A percentile compares a stretch with the other conserved stretches of the same genome.
Evolutionary conservation across 345 rosid genomes (phyloP).

Genomic region (Eucalyptus pauciflora): DNA sequence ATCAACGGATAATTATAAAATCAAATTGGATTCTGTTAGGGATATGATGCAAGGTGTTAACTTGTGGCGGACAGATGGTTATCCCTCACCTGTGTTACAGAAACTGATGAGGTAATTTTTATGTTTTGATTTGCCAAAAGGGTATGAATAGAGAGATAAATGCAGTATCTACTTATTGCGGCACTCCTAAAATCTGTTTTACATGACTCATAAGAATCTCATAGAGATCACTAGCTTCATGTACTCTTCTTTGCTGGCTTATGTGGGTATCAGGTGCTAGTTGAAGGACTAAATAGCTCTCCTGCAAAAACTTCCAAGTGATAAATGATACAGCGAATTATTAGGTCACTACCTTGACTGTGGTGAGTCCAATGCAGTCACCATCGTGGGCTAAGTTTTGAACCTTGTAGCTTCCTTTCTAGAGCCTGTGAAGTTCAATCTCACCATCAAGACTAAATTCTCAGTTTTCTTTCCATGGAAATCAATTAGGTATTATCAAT

Average conservation of each 20-base stretch:
- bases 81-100: constrained; percentile 56
- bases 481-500: too few relatives aligned
- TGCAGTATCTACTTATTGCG: background rate
- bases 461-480: too few relatives aligned
- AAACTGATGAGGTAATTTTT: constrained; percentile 60
- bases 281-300: too few relatives aligned
- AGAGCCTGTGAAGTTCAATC: too few relatives aligned
- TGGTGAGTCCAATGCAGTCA: background rate
- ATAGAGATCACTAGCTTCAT: too few relatives aligned
- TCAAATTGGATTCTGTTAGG: constrained; percentile 26
- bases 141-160: background rate
- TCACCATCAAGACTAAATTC: too few relatives aligned
- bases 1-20: constrained; percentile 1
- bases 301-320: background rate
- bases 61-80: constrained; percentile 63
- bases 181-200: background rate
- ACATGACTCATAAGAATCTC: background rate
- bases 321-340: too few relatives aligned
- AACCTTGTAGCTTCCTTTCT: background rate
- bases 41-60: constrained; percentile 13
- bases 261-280: too few relatives aligned
- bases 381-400: background rate
- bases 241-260: too few relatives aligned
- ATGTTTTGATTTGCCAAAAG: background rate
- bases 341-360: background rate